These are phyloP conservation scores for Malassezia cuniculi DNA, from an alignment of 1,284 basidiomycete genomes.

Conservation along the genomic window DNA sequence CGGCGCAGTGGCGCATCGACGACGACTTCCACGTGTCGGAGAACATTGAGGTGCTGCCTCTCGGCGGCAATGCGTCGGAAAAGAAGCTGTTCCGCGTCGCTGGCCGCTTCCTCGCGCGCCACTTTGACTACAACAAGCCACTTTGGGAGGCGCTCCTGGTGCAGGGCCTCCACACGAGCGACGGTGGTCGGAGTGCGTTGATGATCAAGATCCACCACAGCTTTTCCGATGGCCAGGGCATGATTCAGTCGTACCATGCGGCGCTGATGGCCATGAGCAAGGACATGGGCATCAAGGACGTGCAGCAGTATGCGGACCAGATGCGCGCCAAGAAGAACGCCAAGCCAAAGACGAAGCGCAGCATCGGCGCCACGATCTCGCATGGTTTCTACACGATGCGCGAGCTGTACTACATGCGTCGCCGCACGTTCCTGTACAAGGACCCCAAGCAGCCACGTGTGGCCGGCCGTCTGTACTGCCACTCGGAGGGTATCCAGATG, in stretches of 20 bases:
- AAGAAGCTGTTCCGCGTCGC: conserved; percentile 32
- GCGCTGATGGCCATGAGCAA: conserved; percentile 34
- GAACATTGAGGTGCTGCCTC: conserved; percentile 31
- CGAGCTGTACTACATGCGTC: conserved; percentile 37
- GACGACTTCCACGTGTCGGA: conserved; percentile 37
- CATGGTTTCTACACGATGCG: conserved; percentile 29
- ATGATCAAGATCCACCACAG: conserved; percentile 46
- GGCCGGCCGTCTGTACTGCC: conserved; percentile 30
- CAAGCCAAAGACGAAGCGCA: conserved; percentile 29
- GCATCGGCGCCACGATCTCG: conserved; percentile 31
- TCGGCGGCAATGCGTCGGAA: conserved; percentile 21
- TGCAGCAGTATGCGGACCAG: conserved; percentile 33
- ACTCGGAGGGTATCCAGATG: conserved; percentile 40
- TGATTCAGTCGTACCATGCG: conserved; percentile 43
- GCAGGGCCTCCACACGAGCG: conserved; percentile 32
- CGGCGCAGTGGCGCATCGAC: conserved; percentile 39
- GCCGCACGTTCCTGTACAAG: conserved; percentile 35
- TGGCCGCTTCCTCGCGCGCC: conserved; percentile 33
- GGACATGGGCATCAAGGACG: conserved; percentile 28
- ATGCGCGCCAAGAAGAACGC: conserved; percentile 24
- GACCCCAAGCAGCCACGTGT: conserved; percentile 16
- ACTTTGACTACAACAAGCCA: conserved; percentile 42
- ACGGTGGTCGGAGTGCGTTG: conserved; percentile 35
- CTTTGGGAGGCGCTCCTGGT: conserved; percentile 44
- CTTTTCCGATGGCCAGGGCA: conserved; percentile 43